Conservation (phyloP, 768 basidiomycete species). For the Podaxis pistillaris region DNA sequence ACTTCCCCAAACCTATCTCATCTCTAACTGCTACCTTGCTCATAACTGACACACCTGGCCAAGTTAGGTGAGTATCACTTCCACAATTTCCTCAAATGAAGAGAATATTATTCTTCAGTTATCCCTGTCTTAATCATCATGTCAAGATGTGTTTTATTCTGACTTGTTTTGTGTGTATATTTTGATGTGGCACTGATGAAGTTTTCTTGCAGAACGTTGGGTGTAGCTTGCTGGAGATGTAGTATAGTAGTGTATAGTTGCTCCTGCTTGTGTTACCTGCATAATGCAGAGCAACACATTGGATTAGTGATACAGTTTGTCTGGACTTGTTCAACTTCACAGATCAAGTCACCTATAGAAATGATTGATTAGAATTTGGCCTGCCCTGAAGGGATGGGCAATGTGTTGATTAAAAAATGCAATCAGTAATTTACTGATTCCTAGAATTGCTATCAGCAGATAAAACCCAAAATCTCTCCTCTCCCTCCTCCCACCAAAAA, state of each 20-base stretch:
- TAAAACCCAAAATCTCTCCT: background rate
- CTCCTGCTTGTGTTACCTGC: background rate
- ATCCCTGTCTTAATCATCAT: conserved; percentile 71
- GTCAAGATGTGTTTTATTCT: conserved; percentile 41
- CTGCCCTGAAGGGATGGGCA: conserved; percentile 6
- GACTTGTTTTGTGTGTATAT: background rate
- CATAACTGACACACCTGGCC: too few relatives aligned
- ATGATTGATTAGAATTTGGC: background rate
- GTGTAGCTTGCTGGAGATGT: background rate
- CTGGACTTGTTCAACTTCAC: background rate
- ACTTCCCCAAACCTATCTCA: background rate
- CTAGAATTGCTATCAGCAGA: conserved; percentile 1
- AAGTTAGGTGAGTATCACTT: conserved; percentile 12
- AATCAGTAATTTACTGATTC: conserved; percentile 7
- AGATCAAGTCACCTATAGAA: background rate
- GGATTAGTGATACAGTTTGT: background rate
- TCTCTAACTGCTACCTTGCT: too few relatives aligned
- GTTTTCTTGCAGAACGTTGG: background rate
- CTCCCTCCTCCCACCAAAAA: conserved; percentile 3
- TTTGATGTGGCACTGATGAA: background rate
- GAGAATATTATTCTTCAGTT: conserved; percentile 56
- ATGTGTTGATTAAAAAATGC: conserved; percentile 8
- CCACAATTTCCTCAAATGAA: conserved; percentile 24
- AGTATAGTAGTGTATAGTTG: background rate
- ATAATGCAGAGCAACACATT: too few relatives aligned